Conservation (phyloP, 2,329 filamentous ascomycete genomes). For the Pleomassaria siparia region DNA sequence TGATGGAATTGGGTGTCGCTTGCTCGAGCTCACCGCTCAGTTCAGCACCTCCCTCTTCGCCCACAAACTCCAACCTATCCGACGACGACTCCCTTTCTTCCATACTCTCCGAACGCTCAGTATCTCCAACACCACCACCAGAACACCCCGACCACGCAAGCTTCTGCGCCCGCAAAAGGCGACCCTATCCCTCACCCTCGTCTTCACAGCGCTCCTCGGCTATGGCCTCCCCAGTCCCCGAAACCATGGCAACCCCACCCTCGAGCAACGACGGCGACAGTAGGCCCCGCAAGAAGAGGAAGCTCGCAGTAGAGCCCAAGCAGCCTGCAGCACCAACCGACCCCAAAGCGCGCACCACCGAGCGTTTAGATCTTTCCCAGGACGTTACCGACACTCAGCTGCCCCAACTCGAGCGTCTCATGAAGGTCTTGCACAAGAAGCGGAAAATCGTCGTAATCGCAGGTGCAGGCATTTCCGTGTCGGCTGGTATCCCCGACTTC, state of each 20-base stretch:
- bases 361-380: slow-evolving; percentile 71
- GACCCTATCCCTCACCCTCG: slow-evolving; percentile 42
- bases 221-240: slow-evolving; percentile 49
- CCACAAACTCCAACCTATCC: slow-evolving; percentile 12
- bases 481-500: slow-evolving; percentile 95
- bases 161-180: slow-evolving; percentile 12
- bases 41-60: slow-evolving; percentile 41
- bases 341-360: slow-evolving; percentile 73
- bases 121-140: slow-evolving; percentile 37
- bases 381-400: slow-evolving; percentile 59
- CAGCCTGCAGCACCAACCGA: slow-evolving; percentile 14
- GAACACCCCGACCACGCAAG: slow-evolving; percentile 23
- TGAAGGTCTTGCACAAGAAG: slow-evolving; percentile 78
- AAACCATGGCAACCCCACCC: slow-evolving; percentile 46
- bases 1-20: slow-evolving; percentile 17
- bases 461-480: slow-evolving; percentile 94
- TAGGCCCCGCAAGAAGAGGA: slow-evolving; percentile 75
- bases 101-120: slow-evolving; percentile 29
- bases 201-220: slow-evolving; percentile 51
- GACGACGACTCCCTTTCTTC: no score
- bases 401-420: slow-evolving; percentile 67
- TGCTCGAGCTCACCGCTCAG: slow-evolving; percentile 44
- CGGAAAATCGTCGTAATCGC: slow-evolving; percentile 97
- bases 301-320: slow-evolving; percentile 37
- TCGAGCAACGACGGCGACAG: slow-evolving; percentile 60